phyloP scores from a whole-genome alignment of 345 rosid genomes.

The Pugionium dolabratum region DNA sequence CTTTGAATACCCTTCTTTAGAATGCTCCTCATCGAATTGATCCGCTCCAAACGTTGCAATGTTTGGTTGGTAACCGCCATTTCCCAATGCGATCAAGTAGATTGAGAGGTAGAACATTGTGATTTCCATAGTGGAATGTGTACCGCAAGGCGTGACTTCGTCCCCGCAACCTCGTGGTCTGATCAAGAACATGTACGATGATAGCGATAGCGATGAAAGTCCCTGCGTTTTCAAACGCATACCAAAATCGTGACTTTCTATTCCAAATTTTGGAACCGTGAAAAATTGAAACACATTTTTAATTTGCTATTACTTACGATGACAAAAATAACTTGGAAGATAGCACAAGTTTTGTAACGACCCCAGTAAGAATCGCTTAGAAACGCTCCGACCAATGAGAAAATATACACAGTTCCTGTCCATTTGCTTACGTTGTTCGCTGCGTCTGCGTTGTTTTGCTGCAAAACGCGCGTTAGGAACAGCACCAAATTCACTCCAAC shows the following conservation, averaged over 20 bases:
- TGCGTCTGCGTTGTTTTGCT: conserved; percentile 92
- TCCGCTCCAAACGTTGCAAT: conserved; percentile 97
- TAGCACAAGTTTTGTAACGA: conserved; percentile 95
- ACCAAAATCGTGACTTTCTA: no score
- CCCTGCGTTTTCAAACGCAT: conserved; percentile 58
- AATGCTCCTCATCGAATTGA: conserved; percentile 91
- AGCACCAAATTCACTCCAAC: conserved; percentile 95
- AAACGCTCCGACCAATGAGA: conserved; percentile 96
- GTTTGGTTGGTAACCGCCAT: conserved; percentile 98
- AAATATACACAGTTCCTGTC: conserved; percentile 63
- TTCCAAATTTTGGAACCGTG: no score
- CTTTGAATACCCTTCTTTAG: conserved; percentile 80
- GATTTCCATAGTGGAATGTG: conserved; percentile 70
- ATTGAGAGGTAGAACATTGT: conserved; percentile 81
- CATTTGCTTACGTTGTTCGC: conserved; percentile 77
- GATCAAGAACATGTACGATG: conserved; percentile 72
- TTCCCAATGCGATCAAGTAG: conserved; percentile 85
- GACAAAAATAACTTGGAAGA: conserved; percentile 92
- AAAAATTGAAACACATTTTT: neutral
- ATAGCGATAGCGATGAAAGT: conserved; percentile 63
- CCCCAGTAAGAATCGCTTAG: conserved; percentile 99
- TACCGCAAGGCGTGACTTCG: conserved; percentile 61
- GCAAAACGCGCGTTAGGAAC: conserved; percentile 92
- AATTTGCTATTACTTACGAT: conserved; percentile 52
- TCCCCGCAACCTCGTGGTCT: conserved; percentile 87